Evolutionary conservation across 1,284 basidiomycete genomes (phyloP).

Genomic region (Prillingera fragicola): DNA sequence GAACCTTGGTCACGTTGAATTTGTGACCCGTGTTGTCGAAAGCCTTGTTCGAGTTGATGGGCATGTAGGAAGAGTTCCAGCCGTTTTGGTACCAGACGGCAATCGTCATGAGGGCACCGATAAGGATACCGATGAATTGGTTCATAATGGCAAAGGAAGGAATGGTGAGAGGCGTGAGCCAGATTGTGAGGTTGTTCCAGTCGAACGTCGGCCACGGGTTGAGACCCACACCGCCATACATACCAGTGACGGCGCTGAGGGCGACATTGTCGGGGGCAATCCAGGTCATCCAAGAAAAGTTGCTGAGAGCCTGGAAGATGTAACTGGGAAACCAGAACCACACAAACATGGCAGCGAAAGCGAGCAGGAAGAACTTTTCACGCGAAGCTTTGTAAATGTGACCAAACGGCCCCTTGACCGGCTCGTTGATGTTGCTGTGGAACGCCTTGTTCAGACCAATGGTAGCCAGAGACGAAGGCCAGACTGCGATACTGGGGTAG

Average conservation of each 20-base stretch:
- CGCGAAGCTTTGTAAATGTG: slow-evolving; percentile 32
- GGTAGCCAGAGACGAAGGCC: slow-evolving; percentile 45
- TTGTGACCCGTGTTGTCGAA: slow-evolving; percentile 26
- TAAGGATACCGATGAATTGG: slow-evolving; percentile 24
- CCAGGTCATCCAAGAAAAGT: slow-evolving; percentile 59
- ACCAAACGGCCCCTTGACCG: slow-evolving; percentile 33
- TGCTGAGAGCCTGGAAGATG: slow-evolving; percentile 49
- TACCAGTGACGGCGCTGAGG: slow-evolving; percentile 21
- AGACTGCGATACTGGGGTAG: slow-evolving; percentile 46
- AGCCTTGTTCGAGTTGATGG: slow-evolving; percentile 27
- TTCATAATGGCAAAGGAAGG: slow-evolving; percentile 34
- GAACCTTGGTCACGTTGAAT: slow-evolving; percentile 41
- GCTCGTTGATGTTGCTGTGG: slow-evolving; percentile 31
- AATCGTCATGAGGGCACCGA: slow-evolving; percentile 13
- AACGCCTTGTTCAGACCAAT: slow-evolving; percentile 46
- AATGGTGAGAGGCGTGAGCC: slow-evolving; percentile 24
- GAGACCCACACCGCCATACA: slow-evolving; percentile 33
- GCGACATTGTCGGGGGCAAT: slow-evolving; percentile 48
- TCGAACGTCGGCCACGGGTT: slow-evolving; percentile 41
- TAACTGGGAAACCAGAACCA: slow-evolving; percentile 37
- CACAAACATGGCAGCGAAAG: slow-evolving; percentile 29
- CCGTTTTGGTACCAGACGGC: slow-evolving; percentile 26
- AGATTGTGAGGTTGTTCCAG: slow-evolving; percentile 4
- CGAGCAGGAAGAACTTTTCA: slow-evolving; percentile 37
- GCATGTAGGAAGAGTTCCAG: slow-evolving; percentile 34